Base-by-base conservation (phyloP, 1,284 basidiomycete species). In the Coriolopsis trogii region DNA sequence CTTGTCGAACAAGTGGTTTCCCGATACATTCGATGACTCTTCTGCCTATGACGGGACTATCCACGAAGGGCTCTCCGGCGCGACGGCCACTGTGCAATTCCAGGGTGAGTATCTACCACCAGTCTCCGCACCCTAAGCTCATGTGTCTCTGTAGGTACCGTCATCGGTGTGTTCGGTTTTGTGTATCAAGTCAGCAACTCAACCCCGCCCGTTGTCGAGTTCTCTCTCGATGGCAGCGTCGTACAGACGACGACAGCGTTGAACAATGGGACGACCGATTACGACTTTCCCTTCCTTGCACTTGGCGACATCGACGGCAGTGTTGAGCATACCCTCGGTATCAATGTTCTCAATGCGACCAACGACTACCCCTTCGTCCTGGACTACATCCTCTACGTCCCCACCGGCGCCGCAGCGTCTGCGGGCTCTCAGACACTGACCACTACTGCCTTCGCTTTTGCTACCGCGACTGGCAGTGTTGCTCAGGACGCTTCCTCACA, bases 321-420 rank as follows among this genome's bases (percentile, higher is more conserved):
- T 13, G 3, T 12, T 24, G 23, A 48, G 12, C 57, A 56, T 25
- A n/a, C 26, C 2, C 39, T 59, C 24, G 43, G 49, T 15, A 49
- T 59, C 37, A 30, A 24, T 2, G 57, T 59, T 4, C 2, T 51
- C 7, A 41, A 53, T 18, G 50, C 49, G 1, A 51, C 48, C 7
- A 10, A 9, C 8, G 9, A 39, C 2, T 59, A 56, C 21, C 57
- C 57, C 8, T 59, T 59, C 18, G 45, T 31, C 13, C 23, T 59
- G 25, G 57, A 59, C 28, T 21, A 25, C 13, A 41, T 59, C n/a
- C 28, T 41, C 13, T 59, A 59, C 30, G 23, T 38, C 24, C 50
- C 54, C 12, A 9, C 16, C 6, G 34, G 26, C 15, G 53, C 48
- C 1, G 51, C 46, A 1, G 23, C 51, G 5, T 49, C 57, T 10